Percentiles rank a stretch among this genome's conserved stretches.
phyloP scores from a whole-genome alignment of 352 stramenopile species.

The Phytopythium boreale region DNA sequence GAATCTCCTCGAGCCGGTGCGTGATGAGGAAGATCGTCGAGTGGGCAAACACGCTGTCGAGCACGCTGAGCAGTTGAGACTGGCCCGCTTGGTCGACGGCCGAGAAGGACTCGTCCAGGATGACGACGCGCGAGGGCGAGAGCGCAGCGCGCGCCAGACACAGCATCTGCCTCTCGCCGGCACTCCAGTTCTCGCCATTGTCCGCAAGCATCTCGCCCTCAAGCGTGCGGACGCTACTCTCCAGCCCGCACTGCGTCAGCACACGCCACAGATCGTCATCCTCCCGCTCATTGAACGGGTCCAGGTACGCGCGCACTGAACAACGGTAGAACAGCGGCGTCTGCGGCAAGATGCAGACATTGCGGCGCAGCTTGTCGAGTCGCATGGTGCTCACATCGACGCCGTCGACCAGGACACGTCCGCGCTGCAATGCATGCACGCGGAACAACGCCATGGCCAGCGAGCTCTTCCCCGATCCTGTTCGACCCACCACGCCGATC shows the following conservation, averaged over 20 bases:
- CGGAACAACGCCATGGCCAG: conserved; percentile 57
- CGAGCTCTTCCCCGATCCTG: conserved; percentile 55
- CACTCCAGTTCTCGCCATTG: conserved; percentile 94
- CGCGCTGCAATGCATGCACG: conserved; percentile 32
- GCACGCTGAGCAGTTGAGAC: conserved; percentile 62
- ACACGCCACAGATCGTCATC: conserved; percentile 54
- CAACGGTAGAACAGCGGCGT: conserved; percentile 94
- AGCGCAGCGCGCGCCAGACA: conserved; percentile 95
- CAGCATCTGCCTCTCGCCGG: conserved; percentile 95
- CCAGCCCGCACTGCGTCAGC: conserved; percentile 37
- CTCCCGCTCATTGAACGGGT: conserved; percentile 80
- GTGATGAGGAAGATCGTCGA: conserved; percentile 97
- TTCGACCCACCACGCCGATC: conserved; percentile 59
- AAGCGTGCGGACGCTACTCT: conserved; percentile 26
- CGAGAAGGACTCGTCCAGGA: conserved; percentile 89
- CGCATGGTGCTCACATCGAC: conserved; percentile 62
- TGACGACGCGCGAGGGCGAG: conserved; percentile 76
- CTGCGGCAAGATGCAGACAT: conserved; percentile 74
- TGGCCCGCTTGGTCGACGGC: conserved; percentile 60
- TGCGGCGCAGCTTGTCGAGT: conserved; percentile 38
- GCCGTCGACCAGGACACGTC: conserved; percentile 87
- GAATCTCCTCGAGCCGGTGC: conserved; percentile 92
- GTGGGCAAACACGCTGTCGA: conserved; percentile 85
- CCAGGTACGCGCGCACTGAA: conserved; percentile 89
- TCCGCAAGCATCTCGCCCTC: conserved; percentile 51